Conservation (phyloP, 768 basidiomycete genomes). For the Dioszegia crocea region DNA sequence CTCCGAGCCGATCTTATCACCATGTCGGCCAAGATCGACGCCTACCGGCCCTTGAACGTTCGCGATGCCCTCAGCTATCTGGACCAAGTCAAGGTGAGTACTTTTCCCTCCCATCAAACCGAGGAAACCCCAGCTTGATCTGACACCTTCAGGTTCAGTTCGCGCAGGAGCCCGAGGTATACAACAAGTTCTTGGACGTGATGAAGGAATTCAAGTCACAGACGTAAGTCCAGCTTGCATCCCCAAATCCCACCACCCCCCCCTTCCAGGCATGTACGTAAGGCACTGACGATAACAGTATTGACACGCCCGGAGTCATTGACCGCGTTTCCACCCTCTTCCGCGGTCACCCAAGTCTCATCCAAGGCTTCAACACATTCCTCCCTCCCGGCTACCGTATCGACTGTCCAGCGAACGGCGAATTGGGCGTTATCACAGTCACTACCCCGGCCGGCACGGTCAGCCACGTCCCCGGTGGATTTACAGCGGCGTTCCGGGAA, state of each 20-base stretch:
- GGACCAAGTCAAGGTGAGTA: constrained; percentile 74
- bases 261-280: too few species aligned
- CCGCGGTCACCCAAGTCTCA: constrained; percentile 79
- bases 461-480: constrained; percentile 43
- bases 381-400: constrained; percentile 91
- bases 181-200: constrained; percentile 90
- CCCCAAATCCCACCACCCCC: too few species aligned
- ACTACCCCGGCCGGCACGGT: constrained; percentile 48
- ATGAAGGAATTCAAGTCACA: constrained; percentile 99
- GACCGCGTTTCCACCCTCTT: constrained; percentile 90
- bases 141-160: constrained; percentile 61
- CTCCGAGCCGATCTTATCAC: not conserved
- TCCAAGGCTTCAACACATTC: constrained; percentile 98
- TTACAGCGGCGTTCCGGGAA: constrained; percentile 38
- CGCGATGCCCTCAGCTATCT: constrained; percentile 89
- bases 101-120: too few species aligned
- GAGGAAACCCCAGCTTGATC: not conserved
- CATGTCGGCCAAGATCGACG: not conserved
- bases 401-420: constrained; percentile 54
- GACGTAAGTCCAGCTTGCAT: constrained; percentile 46
- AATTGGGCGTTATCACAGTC: constrained; percentile 45
- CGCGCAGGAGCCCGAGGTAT: constrained; percentile 82
- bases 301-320: constrained; percentile 97
- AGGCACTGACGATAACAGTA: constrained; percentile 58
- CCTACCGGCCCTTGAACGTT: constrained; percentile 72